A percentile compares a stretch with the other conserved stretches of the same genome.
phyloP scores from a whole-genome alignment of 2,329 filamentous ascomycete genomes.

The Calycina marina region DNA sequence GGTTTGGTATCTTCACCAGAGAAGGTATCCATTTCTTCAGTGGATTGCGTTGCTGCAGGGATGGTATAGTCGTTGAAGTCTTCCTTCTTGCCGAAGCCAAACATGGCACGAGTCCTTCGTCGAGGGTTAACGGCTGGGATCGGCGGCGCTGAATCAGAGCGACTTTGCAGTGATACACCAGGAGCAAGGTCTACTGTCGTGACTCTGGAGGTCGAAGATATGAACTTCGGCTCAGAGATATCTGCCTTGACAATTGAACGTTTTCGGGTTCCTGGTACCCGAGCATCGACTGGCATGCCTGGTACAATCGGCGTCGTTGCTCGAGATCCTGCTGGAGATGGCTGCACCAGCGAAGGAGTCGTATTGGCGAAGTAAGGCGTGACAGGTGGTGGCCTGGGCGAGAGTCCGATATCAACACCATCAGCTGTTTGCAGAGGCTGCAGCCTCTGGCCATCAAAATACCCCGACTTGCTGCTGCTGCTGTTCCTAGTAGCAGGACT shows the following conservation, averaged over 20 bases:
- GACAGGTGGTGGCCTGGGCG: constrained; percentile 20
- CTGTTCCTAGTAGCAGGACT: constrained; percentile 9
- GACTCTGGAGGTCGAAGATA: constrained; percentile 21
- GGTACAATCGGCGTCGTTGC: constrained; percentile 12
- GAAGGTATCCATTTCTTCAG: constrained; percentile 22
- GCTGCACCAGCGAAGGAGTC: constrained; percentile 16
- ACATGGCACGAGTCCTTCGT: constrained; percentile 21
- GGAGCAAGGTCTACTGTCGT: constrained; percentile 20
- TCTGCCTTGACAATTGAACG: constrained; percentile 21
- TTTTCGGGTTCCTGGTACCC: constrained; percentile 13
- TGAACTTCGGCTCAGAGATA: constrained; percentile 21
- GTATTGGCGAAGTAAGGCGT: constrained; percentile 20
- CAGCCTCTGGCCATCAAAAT: constrained; percentile 16
- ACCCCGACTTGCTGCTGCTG: constrained; percentile 18
- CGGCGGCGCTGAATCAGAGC: constrained; percentile 16
- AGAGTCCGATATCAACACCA: constrained; percentile 14
- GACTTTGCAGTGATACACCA: constrained; percentile 17
- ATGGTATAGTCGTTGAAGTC: constrained; percentile 13
- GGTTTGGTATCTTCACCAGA: constrained; percentile 19
- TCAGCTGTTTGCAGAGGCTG: constrained; percentile 11
- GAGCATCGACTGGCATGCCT: constrained; percentile 9
- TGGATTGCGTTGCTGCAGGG: constrained; percentile 17
- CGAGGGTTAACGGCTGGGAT: constrained; percentile 22
- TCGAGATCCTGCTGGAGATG: constrained; percentile 12
- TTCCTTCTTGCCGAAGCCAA: constrained; percentile 16